Conservation (phyloP, 1,284 basidiomycete genomes). For the Tremellales sp. region DNA sequence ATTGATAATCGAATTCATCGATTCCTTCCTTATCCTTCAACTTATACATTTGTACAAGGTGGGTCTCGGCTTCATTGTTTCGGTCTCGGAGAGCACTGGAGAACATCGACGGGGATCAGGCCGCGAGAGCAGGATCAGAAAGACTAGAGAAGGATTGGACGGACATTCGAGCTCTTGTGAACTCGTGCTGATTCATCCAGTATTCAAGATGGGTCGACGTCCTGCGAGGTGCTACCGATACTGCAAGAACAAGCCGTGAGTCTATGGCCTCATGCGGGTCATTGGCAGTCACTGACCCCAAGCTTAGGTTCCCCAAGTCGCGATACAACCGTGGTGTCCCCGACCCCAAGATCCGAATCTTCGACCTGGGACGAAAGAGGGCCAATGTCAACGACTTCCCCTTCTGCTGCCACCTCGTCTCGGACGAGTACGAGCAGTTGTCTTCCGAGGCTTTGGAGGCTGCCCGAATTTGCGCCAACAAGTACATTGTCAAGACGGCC, state of each 20-base stretch:
- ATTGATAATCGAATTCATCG: neutral
- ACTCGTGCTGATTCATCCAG: conserved; percentile 10
- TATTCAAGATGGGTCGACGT: conserved; percentile 78
- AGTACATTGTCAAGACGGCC: conserved; percentile 96
- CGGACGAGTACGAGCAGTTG: conserved; percentile 97
- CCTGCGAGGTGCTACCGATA: conserved; percentile 94
- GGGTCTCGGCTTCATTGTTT: neutral
- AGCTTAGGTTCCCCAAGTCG: conserved; percentile 61
- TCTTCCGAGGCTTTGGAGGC: conserved; percentile 96
- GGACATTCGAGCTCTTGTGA: neutral
- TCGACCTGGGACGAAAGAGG: conserved; percentile 91
- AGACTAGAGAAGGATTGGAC: neutral
- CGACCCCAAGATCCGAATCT: conserved; percentile 91
- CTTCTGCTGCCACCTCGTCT: conserved; percentile 92
- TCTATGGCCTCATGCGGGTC: conserved; percentile 53
- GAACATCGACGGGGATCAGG: neutral
- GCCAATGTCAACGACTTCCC: conserved; percentile 97
- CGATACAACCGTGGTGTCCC: conserved; percentile 98
- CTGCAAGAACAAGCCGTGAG: conserved; percentile 92
- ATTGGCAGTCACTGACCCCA: neutral
- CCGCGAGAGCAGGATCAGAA: neutral
- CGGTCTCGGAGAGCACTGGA: neutral
- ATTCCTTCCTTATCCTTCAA: conserved; percentile 14
- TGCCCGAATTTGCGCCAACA: conserved; percentile 98
- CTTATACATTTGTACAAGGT: conserved; percentile 7